Base-by-base conservation (phyloP, 116 monocot species). In the Papilionanthe hybrid region DNA sequence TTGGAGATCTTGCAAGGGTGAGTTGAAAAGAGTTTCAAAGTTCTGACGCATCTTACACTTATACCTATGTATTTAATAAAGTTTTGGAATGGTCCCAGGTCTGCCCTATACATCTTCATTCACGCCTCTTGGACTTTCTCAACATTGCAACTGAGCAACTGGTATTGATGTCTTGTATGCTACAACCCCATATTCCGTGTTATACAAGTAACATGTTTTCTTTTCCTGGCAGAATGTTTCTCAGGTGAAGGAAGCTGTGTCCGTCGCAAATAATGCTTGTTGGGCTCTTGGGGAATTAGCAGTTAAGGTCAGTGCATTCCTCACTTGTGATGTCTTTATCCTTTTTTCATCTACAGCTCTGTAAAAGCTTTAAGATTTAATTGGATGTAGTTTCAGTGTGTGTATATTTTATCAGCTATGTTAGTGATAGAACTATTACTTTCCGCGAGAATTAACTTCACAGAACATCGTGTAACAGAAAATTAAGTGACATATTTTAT, bases 231-330 rank as follows among this genome's bases (percentile, higher is more conserved):
- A 98, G 98, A 93, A 78, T 78, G 49, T 81, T 25, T 43, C 63
- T 75, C 84, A 78, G 49, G 60, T 93, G 41, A 91, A 91, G 80
- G 91, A 94, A 77, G 86, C 88, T 85, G 90, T 88, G 23, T 98
- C 98, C 7, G 98, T 94, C 4, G 91, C 93, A 78, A 98, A 98
- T 78, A 98, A 98, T 91, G 98, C 98, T 82, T 98, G 98, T 78
- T 98, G 98, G 98, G 98, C 98, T 3, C 91, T 98, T 86, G 98
- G 98, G 82, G 98, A 98, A 87, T 81, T 98, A 73, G 98, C 98
- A 73, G 79, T 94, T 76, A 94, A 98, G 91, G 98, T 97, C 12
- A 75, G 85, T 85, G 58, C 72, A 76, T 73, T 13, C 25, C 12
- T 49, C 48, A 30, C 27, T 28, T 1, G 1, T 20, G 73, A 22